phyloP scores from a whole-genome alignment of 2,329 filamentous ascomycete genomes.

The Exophiala sp. region DNA sequence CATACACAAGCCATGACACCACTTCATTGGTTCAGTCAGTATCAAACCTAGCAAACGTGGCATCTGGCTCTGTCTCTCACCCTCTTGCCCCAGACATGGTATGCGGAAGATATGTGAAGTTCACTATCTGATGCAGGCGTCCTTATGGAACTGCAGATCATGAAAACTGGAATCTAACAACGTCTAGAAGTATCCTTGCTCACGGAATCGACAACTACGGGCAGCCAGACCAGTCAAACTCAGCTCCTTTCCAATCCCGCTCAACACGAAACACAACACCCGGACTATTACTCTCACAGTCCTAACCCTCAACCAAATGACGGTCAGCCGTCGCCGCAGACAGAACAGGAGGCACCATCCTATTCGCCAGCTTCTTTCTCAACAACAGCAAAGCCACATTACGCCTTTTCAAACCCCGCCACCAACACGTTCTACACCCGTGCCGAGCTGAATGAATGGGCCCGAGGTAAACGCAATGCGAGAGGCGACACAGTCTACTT shows the following conservation, averaged over 20 bases:
- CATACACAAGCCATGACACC: too few species aligned
- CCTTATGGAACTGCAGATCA: too few species aligned
- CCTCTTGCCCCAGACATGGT: too few species aligned
- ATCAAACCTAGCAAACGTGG: too few species aligned
- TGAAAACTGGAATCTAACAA: too few species aligned
- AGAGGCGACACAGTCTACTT: conserved; percentile 29
- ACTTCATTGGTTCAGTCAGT: too few species aligned
- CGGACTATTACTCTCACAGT: neutral
- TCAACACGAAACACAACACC: neutral
- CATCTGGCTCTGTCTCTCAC: too few species aligned
- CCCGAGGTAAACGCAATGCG: conserved; percentile 20
- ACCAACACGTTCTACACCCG: conserved; percentile 17
- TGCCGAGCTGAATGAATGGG: conserved; percentile 14
- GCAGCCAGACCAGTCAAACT: neutral
- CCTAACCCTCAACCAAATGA: neutral
- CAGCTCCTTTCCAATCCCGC: too few species aligned
- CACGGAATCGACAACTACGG: too few species aligned
- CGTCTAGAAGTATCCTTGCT: too few species aligned
- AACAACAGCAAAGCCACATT: neutral
- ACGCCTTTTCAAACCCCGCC: conserved; percentile 8
- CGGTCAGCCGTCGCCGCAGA: neutral
- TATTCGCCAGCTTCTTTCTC: neutral
- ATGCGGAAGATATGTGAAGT: too few species aligned
- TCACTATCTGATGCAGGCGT: too few species aligned
- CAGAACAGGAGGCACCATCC: neutral